Evolutionary conservation across 805 yeast species (phyloP).

Genomic region (Yarrowia sp.): DNA sequence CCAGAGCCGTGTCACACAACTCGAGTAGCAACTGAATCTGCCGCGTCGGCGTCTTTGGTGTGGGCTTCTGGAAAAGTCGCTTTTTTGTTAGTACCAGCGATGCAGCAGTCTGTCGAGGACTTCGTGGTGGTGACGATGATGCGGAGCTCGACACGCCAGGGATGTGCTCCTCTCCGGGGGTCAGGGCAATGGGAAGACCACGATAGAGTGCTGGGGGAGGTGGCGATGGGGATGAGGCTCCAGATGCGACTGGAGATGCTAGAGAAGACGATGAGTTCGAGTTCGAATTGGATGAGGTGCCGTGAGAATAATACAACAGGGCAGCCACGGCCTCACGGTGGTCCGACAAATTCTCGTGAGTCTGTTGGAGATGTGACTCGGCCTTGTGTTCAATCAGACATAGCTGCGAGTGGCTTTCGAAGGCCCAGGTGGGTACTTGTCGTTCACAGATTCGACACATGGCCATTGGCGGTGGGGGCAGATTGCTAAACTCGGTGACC

Average conservation of each 20-base stretch:
- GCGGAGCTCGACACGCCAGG: background rate
- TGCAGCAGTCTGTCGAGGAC: slow-evolving; percentile 12
- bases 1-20: slow-evolving; percentile 70
- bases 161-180: slow-evolving; percentile 14
- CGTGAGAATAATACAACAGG: slow-evolving; percentile 39
- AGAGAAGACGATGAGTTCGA: background rate
- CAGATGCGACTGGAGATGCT: slow-evolving; percentile 15
- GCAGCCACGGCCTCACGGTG: slow-evolving; percentile 53
- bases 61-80: slow-evolving; percentile 34
- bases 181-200: slow-evolving; percentile 2
- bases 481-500: slow-evolving; percentile 50
- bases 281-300: background rate
- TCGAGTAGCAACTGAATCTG: slow-evolving; percentile 54
- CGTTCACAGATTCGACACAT: slow-evolving; percentile 92
- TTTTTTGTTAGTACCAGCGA: slow-evolving; percentile 31
- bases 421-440: slow-evolving; percentile 92
- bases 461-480: slow-evolving; percentile 79
- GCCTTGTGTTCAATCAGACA: slow-evolving; percentile 83
- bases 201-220: slow-evolving; percentile 12
- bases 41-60: slow-evolving; percentile 42
- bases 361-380: slow-evolving; percentile 68
- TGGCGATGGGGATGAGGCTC: slow-evolving; percentile 1
- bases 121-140: slow-evolving; percentile 28
- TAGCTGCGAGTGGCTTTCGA: slow-evolving; percentile 84
- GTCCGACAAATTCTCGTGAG: slow-evolving; percentile 75